phyloP scores from a whole-genome alignment of 75 land plant genomes.

The Pinus albicaulis region DNA sequence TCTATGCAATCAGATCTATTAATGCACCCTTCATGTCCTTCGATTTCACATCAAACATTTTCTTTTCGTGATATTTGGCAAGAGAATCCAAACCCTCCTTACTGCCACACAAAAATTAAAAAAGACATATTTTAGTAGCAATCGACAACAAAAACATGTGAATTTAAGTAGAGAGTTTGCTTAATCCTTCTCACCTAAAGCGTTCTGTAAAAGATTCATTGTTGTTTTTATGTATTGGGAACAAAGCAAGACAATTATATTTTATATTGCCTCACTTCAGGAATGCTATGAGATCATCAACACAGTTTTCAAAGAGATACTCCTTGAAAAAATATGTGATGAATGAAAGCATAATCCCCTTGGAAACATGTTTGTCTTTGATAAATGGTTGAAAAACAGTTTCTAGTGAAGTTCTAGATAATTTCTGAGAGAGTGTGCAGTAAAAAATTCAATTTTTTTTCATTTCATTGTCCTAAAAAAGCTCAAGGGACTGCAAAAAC shows the following conservation, averaged over 20 bases:
- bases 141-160: no score
- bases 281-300: no score
- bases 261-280: no score
- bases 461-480: conserved; percentile 84
- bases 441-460: conserved; percentile 92
- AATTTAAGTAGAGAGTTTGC: no score
- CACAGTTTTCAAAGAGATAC: conserved; percentile 79
- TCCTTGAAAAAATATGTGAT: conserved; percentile 88
- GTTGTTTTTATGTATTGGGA: no score
- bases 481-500: conserved; percentile 92
- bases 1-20: conserved; percentile 67
- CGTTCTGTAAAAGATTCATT: no score
- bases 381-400: conserved; percentile 88
- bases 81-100: conserved; percentile 78
- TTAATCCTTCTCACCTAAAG: conserved; percentile 46
- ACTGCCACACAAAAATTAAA: conserved; percentile 31
- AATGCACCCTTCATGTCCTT: conserved; percentile 82
- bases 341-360: conserved; percentile 85
- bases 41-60: conserved; percentile 89
- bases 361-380: conserved; percentile 88
- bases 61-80: conserved; percentile 89
- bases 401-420: conserved; percentile 88
- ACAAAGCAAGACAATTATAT: no score
- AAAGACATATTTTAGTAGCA: background rate
- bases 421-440: conserved; percentile 94